A percentile compares a stretch with the other conserved stretches of the same genome.
phyloP scores from a whole-genome alignment of 768 basidiomycete species.

The Leucocoprinus leucothites region DNA sequence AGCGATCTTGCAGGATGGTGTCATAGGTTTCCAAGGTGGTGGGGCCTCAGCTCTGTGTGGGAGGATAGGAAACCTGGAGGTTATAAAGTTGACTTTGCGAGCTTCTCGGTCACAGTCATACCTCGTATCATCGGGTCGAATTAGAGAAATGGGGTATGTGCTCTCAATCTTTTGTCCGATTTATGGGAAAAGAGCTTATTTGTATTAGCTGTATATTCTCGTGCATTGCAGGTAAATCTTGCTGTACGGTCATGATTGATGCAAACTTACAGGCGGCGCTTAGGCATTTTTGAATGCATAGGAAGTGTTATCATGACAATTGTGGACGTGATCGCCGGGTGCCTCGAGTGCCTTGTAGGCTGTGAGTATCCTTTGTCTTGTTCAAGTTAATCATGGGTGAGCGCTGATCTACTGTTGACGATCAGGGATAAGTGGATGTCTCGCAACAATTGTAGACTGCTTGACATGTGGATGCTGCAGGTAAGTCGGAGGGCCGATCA shows the following conservation, averaged over 20 bases:
- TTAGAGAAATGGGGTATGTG: slow-evolving; percentile 5
- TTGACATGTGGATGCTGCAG: slow-evolving; percentile 45
- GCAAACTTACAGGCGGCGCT: not conserved
- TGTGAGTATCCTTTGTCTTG: slow-evolving; percentile 25
- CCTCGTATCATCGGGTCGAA: not conserved
- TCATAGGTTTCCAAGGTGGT: no score
- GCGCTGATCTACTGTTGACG: slow-evolving; percentile 21
- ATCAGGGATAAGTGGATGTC: slow-evolving; percentile 31
- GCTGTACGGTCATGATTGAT: not conserved
- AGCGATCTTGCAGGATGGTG: no score
- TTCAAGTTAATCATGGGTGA: not conserved
- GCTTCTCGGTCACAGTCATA: not conserved
- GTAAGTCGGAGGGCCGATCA: slow-evolving; percentile 16
- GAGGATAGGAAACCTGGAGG: no score
- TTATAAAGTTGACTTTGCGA: no score
- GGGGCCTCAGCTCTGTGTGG: no score
- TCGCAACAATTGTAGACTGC: slow-evolving; percentile 39
- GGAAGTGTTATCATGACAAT: slow-evolving; percentile 39
- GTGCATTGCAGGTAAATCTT: slow-evolving; percentile 27
- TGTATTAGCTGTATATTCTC: slow-evolving; percentile 19
- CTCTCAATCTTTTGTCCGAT: not conserved
- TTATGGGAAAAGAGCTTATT: not conserved
- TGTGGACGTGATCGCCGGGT: slow-evolving; percentile 35
- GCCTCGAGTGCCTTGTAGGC: slow-evolving; percentile 44
- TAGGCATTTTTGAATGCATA: slow-evolving; percentile 41